A percentile compares a stretch with the other conserved stretches of the same genome.
Evolutionary conservation across 768 basidiomycete species (phyloP).

Genomic region (Lentinula guzmanii): DNA sequence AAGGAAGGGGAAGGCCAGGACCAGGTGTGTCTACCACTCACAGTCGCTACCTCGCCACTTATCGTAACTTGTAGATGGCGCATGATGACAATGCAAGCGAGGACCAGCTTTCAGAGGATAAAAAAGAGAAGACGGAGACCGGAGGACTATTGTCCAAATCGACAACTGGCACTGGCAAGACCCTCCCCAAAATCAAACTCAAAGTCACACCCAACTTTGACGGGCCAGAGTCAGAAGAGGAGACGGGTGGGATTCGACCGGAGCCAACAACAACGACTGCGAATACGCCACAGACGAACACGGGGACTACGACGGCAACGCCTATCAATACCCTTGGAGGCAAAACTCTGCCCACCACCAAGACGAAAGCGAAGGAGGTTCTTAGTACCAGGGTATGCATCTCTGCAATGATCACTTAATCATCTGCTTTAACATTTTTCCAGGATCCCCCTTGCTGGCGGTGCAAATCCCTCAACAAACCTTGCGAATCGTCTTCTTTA

Average conservation of each 20-base stretch:
- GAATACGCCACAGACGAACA: too few relatives aligned
- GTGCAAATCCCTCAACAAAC: slow-evolving; percentile 2
- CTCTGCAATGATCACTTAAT: background rate
- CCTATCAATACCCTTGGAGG: background rate
- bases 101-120: background rate
- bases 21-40: background rate
- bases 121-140: background rate
- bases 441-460: slow-evolving; percentile 6
- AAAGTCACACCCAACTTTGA: background rate
- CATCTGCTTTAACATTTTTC: background rate
- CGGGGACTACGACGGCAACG: background rate
- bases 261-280: background rate
- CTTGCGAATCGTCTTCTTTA: background rate
- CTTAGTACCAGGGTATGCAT: background rate
- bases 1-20: background rate
- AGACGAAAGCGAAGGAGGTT: background rate
- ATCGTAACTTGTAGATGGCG: background rate
- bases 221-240: slow-evolving; percentile 5
- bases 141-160: background rate
- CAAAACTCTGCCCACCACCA: background rate
- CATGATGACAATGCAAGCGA: background rate
- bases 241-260: background rate
- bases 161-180: background rate
- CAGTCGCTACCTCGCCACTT: background rate
- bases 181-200: slow-evolving; percentile 4